Evolutionary conservation across 2,329 filamentous ascomycete species (phyloP), one percentile per base, ranked within the genome.

Genomic region (Ophioceras dolichostomum): DNA sequence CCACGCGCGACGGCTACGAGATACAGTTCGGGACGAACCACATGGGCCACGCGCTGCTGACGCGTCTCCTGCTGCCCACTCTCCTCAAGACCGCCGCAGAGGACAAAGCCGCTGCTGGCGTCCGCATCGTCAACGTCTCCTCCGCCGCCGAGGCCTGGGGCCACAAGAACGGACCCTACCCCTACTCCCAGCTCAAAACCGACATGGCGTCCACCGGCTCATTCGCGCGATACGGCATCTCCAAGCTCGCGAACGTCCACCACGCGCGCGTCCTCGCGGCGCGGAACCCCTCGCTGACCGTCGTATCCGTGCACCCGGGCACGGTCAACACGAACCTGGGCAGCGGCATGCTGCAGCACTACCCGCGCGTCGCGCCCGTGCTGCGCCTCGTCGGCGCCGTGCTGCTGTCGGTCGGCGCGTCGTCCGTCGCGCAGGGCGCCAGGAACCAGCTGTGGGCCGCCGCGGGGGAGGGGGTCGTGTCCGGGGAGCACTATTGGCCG

Each of bases 1-100:
- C 56, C 9, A 65, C 62, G 3, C 41, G 45, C 8, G 60, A 67
- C 16, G 64, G 64, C 14, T 68, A 65, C 47, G 66, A 70, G 46
- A 42, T 60, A 13, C 59, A 65, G 39, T 65, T 68, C 42, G 64
- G 58, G 13, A 64, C 58, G 5, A 70, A 69, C 43, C 62, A 68
- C 46, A 41, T 68, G 19, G 64, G 64, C 14, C 64, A 67, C 38
- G 61, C 61, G 2, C 50, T 64, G 1, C 52, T 69, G 4, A 55
- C 55, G 27, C 55, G 58, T 29, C 49, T 59, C 1, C 45, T 66
- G 10, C 38, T 46, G 10, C 52, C 53, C 1, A 30, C 47, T 10
- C 41, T 55, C 3, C 35, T 41, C 10, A 41, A 45, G 16, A 54
- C 51, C 6, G 41, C 45, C 12, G 20, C 40, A 18, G 29, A 39